Evolutionary conservation across 2,329 filamentous ascomycete species (phyloP), one percentile per base, ranked within the genome.

Genomic region (Alternaria tenuissima): DNA sequence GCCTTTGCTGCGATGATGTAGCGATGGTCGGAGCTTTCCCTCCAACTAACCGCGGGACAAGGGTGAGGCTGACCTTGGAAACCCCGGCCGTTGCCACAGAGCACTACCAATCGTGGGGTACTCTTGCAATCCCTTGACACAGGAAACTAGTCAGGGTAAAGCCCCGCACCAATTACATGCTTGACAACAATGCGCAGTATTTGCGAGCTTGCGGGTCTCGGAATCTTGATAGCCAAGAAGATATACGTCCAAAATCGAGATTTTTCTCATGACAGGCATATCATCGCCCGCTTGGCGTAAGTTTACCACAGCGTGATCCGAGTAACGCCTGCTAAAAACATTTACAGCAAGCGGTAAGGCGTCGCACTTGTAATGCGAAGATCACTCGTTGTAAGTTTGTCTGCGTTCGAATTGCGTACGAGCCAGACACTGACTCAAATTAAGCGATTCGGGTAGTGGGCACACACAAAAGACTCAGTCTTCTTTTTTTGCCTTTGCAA

Each of bases 321-420:
- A 39, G n/a, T 14, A 30, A 32, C 26, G n/a, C 3, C 5, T 14
- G 7, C 28, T 49, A 28, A 42, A 43, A 30, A 20, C 16, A 18
- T 38, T 24, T 6, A 38, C 20, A 52, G 49, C 48, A 55, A 63
- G 61, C 54, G 61, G 61, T 63, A 63, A 63, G 49, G 61, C 61
- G 61, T 63, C 57, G 61, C 61, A 63, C 61, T 63, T 63, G 61
- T 63, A 63, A 63, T 61, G 61, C 61, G 58, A 63, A 61, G 61
- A 61, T 52, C 58, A 42, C 46, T 55, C 46, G 58, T 63, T 61
- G 43, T n/a, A 30, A 47, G 18, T 18, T 42, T 6, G 26, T 20
- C 7, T 30, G 18, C 3, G 32, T 34, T 34, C 32, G 32, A 34
- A 14, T 30, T 11, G 9, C 28, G 9, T 30, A 11, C 28, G 9